Evolutionary conservation across 371 early-diverging fungal species (phyloP).

Genomic region (Actinomortierella wolfii): DNA sequence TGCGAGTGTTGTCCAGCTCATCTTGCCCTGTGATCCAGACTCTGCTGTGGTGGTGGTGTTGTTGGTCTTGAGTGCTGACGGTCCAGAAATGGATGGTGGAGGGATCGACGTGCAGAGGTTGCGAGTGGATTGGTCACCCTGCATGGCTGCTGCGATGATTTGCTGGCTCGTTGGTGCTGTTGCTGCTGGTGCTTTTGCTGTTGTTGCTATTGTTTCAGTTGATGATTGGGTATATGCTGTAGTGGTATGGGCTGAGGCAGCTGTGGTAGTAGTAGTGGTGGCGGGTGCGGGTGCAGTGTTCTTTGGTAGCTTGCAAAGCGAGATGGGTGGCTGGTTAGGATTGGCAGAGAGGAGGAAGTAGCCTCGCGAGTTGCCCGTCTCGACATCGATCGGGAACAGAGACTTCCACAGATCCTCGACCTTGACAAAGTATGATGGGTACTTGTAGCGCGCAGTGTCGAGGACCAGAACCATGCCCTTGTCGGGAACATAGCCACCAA

Average conservation of each 20-base stretch:
- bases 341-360: conserved; percentile 74
- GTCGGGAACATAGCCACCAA: conserved; percentile 71
- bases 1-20: conserved; percentile 48
- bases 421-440: conserved; percentile 82
- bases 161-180: background rate
- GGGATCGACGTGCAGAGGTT: conserved; percentile 7
- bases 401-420: conserved; percentile 77
- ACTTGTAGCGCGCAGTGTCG: conserved; percentile 87
- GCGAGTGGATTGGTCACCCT: too few species aligned
- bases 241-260: background rate
- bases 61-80: conserved; percentile 6
- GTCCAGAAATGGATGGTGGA: background rate
- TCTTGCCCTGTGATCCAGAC: conserved; percentile 6
- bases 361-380: conserved; percentile 82
- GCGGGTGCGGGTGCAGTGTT: too few species aligned
- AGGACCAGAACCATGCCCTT: conserved; percentile 76
- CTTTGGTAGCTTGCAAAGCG: conserved; percentile 43
- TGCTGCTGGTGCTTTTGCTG: background rate
- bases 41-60: too few species aligned
- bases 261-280: background rate
- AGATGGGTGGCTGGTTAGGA: conserved; percentile 40
- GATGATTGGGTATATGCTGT: background rate
- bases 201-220: background rate
- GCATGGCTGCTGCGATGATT: too few species aligned
- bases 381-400: conserved; percentile 79